These are phyloP conservation scores for Mrakia gelida DNA, from an alignment of 768 basidiomycete species.

Conservation along the genomic window DNA sequence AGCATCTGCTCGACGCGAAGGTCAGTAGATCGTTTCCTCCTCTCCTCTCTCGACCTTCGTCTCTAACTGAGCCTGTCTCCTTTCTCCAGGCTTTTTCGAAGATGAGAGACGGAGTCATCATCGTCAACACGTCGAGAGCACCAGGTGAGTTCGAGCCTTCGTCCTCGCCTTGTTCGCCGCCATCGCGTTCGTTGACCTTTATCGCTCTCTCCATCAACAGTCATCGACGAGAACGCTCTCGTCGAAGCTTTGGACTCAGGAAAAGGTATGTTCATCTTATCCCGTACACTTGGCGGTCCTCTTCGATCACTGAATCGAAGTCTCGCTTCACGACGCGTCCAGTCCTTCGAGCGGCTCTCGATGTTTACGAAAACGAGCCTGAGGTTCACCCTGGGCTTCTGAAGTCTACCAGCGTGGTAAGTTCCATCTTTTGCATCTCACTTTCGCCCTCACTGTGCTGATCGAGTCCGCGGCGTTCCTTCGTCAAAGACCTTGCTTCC, in stretches of 20 bases:
- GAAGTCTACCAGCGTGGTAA: not conserved
- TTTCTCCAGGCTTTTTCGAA: not conserved
- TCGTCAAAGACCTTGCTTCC: not conserved
- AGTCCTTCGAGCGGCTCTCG: not conserved
- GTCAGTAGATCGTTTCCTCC: not conserved
- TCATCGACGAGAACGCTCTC: not conserved
- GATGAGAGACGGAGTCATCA: slow-evolving; percentile 1
- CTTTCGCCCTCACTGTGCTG: not conserved
- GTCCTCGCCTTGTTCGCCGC: not conserved
- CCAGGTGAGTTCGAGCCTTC: not conserved
- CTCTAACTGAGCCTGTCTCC: not conserved
- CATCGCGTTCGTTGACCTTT: not conserved
- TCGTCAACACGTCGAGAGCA: slow-evolving; percentile 13
- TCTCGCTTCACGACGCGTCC: not conserved
- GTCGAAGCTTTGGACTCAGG: not conserved
- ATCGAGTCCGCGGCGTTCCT: too few relatives aligned
- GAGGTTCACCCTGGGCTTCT: not conserved
- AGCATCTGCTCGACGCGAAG: slow-evolving; percentile 3
- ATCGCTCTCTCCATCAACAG: not conserved
- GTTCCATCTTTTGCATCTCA: not conserved
- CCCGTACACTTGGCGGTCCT: not conserved
- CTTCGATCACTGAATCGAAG: not conserved
- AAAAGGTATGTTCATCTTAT: not conserved
- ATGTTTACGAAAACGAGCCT: not conserved
- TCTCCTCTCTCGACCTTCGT: not conserved